These are phyloP conservation scores for Populus tomentosa DNA, from an alignment of 441 rosid genomes.

Conservation along the genomic window DNA sequence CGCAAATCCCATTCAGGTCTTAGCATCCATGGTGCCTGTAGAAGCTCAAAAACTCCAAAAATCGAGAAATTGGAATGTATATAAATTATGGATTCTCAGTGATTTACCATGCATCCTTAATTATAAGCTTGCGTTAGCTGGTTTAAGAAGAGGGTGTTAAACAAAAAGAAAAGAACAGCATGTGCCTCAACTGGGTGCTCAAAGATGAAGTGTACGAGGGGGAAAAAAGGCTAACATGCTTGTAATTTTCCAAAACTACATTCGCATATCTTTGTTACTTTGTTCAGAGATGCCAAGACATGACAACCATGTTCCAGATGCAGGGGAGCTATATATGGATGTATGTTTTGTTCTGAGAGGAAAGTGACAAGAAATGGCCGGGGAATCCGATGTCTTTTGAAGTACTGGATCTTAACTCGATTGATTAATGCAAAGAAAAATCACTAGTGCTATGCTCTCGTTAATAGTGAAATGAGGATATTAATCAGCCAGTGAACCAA, in stretches of 20 bases:
- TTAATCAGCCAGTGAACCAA: background rate
- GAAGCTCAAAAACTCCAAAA: no score
- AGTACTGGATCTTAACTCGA: background rate
- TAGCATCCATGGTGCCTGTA: no score
- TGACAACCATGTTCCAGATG: background rate
- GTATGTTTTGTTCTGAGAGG: background rate
- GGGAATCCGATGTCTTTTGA: background rate
- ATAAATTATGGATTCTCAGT: no score
- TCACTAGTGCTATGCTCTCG: no score
- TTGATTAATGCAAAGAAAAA: background rate
- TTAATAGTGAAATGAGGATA: background rate
- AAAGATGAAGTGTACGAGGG: background rate
- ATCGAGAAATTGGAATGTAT: no score
- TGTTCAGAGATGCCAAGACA: background rate
- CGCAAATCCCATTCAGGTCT: background rate
- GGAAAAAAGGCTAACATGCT: no score
- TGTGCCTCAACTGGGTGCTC: background rate
- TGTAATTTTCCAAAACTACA: no score
- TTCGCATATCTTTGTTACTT: background rate
- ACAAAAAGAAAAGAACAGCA: background rate
- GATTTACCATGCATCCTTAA: no score
- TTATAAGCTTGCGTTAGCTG: background rate
- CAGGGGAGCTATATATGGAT: background rate
- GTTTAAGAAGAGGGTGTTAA: background rate
- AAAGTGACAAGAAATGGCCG: background rate